A percentile compares a stretch with the other conserved stretches of the same genome.
These are phyloP conservation scores for Colletotrichum lupini DNA, from an alignment of 2,329 filamentous ascomycete species.

Conservation along the genomic window DNA sequence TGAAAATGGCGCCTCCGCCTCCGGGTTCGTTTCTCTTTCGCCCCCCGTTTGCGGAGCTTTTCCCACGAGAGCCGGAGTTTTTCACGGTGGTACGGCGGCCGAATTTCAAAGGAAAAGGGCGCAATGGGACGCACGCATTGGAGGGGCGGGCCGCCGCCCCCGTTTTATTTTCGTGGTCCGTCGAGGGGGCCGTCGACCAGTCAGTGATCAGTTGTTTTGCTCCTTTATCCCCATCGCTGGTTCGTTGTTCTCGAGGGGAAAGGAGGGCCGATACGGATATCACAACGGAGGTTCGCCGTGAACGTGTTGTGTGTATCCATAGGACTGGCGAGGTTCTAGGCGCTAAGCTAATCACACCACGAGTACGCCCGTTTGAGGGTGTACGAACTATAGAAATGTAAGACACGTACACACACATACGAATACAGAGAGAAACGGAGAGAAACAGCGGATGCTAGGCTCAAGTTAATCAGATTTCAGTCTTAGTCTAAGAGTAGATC, in stretches of 20 bases:
- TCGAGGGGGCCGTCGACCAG: background rate
- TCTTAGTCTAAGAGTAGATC: background rate
- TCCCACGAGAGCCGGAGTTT: slow-evolving; percentile 17
- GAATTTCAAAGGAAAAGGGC: background rate
- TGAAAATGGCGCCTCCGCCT: background rate
- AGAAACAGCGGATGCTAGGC: background rate
- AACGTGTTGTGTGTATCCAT: background rate
- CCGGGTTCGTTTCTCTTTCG: no score
- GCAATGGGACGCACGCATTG: background rate
- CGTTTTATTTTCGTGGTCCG: background rate
- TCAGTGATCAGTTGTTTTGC: background rate
- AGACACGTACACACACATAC: background rate
- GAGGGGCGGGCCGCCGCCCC: background rate
- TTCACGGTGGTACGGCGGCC: slow-evolving; percentile 30
- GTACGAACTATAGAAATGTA: background rate
- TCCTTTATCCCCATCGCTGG: background rate
- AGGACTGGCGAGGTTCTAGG: background rate
- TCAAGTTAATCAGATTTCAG: background rate
- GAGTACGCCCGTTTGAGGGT: background rate
- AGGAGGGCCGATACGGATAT: background rate
- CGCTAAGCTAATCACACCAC: background rate
- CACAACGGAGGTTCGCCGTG: background rate
- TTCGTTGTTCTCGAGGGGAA: background rate
- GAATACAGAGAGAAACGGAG: background rate
- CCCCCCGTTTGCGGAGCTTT: slow-evolving; percentile 28